Percentiles rank a stretch among this genome's conserved stretches.
Evolutionary conservation across 352 stramenopile species (phyloP).

Genomic region (Phytopythium litorale): DNA sequence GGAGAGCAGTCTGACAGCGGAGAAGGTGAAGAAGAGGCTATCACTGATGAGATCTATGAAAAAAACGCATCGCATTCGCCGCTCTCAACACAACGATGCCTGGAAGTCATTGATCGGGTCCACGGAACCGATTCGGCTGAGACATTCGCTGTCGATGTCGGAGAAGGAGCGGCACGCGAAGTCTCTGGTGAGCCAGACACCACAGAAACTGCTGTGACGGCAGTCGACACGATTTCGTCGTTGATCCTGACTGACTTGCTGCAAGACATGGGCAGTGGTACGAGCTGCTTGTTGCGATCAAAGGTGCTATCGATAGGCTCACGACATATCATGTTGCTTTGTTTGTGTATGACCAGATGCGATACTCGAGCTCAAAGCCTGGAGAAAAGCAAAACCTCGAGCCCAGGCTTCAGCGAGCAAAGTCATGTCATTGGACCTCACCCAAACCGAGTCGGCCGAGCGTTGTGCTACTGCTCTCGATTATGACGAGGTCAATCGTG

Average conservation of each 20-base stretch:
- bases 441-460: neutral
- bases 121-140: neutral
- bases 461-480: neutral
- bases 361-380: neutral
- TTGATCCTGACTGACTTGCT: constrained; percentile 21
- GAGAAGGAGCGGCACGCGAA: neutral
- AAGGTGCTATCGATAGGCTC: neutral
- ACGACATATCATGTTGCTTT: neutral
- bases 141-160: neutral
- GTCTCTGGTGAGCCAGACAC: neutral
- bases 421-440: neutral
- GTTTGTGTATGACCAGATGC: neutral
- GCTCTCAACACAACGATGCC: neutral
- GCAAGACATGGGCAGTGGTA: constrained; percentile 16
- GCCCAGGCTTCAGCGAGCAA: neutral
- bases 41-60: neutral
- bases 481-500: neutral
- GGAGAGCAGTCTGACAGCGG: neutral
- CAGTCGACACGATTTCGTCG: constrained; percentile 3
- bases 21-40: neutral
- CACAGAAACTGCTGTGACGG: neutral
- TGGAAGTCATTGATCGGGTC: neutral
- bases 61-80: neutral
- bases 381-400: neutral
- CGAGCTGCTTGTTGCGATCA: neutral